phyloP scores from a whole-genome alignment of 306 rosid genomes.

The Castanea sativa region DNA sequence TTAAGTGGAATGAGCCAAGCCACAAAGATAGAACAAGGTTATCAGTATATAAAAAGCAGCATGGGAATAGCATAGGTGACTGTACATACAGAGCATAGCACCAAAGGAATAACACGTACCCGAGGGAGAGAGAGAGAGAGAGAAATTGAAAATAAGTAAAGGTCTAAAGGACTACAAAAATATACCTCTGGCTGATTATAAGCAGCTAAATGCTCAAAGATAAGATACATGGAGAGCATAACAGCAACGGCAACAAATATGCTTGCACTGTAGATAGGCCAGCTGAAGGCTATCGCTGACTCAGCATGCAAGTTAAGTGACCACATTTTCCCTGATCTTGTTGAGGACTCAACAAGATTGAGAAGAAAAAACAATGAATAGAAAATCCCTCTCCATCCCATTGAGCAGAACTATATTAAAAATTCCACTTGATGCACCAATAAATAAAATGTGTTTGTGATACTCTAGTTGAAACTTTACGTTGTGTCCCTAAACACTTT shows the following conservation, averaged over 20 bases:
- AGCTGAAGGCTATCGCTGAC: slow-evolving; percentile 53
- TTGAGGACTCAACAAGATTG: slow-evolving; percentile 58
- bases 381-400: slow-evolving; percentile 62
- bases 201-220: slow-evolving; percentile 85
- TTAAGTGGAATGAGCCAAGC: not conserved
- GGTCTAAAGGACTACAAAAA: slow-evolving; percentile 16
- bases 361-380: slow-evolving; percentile 50
- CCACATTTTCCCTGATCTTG: slow-evolving; percentile 66
- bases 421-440: slow-evolving; percentile 8
- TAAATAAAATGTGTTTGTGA: slow-evolving; percentile 1
- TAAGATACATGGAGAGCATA: slow-evolving; percentile 81
- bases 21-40: slow-evolving; percentile 12
- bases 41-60: not conserved
- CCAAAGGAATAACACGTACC: not conserved
- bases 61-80: not conserved
- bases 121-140: not conserved
- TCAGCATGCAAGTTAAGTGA: slow-evolving; percentile 43
- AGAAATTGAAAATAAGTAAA: slow-evolving; percentile 12
- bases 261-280: slow-evolving; percentile 83
- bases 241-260: slow-evolving; percentile 77
- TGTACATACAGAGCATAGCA: not conserved
- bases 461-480: slow-evolving; percentile 11
- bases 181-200: slow-evolving; percentile 97
- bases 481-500: slow-evolving; percentile 18
- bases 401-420: slow-evolving; percentile 28